These are phyloP conservation scores for Venustampulla echinocandica DNA, from an alignment of 495 filamentous ascomycete genomes.

Conservation along the genomic window DNA sequence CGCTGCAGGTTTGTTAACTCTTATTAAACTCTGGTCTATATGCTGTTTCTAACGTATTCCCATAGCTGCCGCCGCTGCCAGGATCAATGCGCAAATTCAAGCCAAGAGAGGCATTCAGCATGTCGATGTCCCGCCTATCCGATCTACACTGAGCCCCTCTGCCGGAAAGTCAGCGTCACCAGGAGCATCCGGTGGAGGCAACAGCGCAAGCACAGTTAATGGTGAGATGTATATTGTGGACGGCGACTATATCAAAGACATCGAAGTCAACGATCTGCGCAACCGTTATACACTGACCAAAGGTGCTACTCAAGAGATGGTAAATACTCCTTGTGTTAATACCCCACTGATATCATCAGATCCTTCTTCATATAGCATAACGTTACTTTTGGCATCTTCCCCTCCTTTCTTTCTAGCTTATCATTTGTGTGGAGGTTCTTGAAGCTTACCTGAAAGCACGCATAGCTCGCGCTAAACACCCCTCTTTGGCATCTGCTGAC, in stretches of 20 bases:
- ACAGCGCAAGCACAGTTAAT: constrained; percentile 54
- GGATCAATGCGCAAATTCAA: constrained; percentile 86
- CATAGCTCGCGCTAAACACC: constrained; percentile 55
- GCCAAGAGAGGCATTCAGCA: constrained; percentile 90
- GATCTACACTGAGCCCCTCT: constrained; percentile 34
- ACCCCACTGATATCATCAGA: constrained; percentile 75
- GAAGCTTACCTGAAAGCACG: constrained; percentile 79
- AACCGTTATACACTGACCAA: constrained; percentile 98
- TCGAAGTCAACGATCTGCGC: constrained; percentile 95
- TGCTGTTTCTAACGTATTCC: constrained; percentile 10
- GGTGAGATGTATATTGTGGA: constrained; percentile 88
- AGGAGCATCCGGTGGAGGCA: constrained; percentile 26
- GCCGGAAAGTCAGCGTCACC: constrained; percentile 18
- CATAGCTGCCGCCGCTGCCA: constrained; percentile 80
- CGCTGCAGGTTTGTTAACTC: constrained; percentile 57
- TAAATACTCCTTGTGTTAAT: constrained; percentile 66
- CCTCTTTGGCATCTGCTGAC: constrained; percentile 98
- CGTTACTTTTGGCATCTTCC: constrained; percentile 22
- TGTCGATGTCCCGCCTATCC: constrained; percentile 87
- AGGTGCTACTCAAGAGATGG: constrained; percentile 97
- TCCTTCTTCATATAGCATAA: constrained; percentile 37
- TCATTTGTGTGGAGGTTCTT: constrained; percentile 49
- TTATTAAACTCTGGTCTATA: neutral
- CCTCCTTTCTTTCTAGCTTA: constrained; percentile 25
- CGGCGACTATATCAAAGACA: constrained; percentile 95